Percentiles rank a stretch among this genome's conserved stretches.
Conservation (phyloP, 2,329 filamentous ascomycete species). For the Graphilbum fragrans region DNA sequence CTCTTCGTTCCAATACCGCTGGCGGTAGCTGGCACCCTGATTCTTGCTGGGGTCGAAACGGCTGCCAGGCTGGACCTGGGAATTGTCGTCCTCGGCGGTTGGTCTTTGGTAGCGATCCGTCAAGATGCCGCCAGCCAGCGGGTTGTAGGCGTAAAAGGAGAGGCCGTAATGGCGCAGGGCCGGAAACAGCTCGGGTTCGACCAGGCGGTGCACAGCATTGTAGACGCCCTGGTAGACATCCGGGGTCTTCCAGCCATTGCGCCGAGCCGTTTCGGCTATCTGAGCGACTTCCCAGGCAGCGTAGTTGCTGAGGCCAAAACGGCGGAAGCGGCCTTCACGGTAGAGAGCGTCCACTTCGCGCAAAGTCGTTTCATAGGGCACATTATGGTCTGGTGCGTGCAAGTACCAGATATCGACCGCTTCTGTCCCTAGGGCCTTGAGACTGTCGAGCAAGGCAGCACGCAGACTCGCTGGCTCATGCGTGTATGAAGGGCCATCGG, state of each 20-base stretch:
- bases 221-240: slow-evolving; percentile 32
- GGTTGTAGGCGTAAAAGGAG: slow-evolving; percentile 12
- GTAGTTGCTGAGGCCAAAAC: slow-evolving; percentile 35
- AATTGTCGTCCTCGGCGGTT: too few relatives aligned
- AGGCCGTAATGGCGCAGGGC: slow-evolving; percentile 29
- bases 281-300: slow-evolving; percentile 24
- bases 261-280: slow-evolving; percentile 26
- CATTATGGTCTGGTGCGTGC: slow-evolving; percentile 35
- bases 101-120: slow-evolving; percentile 20
- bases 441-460: slow-evolving; percentile 11
- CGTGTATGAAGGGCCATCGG: too few relatives aligned
- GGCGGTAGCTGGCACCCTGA: slow-evolving; percentile 8
- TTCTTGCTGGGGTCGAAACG: slow-evolving; percentile 31
- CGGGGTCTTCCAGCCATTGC: slow-evolving; percentile 27
- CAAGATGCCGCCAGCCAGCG: slow-evolving; percentile 11
- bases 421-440: slow-evolving; percentile 12
- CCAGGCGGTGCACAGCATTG: slow-evolving; percentile 24
- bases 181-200: slow-evolving; percentile 29
- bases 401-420: slow-evolving; percentile 26
- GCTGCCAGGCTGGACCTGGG: slow-evolving; percentile 6
- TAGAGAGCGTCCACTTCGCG: slow-evolving; percentile 31
- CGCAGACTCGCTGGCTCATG: slow-evolving; percentile 10
- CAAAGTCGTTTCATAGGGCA: slow-evolving; percentile 45
- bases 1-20: slow-evolving; percentile 22
- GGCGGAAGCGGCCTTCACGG: slow-evolving; percentile 35